Evolutionary conservation across 305 asterid genomes (phyloP).

Genomic region (Fraxinus ornus): DNA sequence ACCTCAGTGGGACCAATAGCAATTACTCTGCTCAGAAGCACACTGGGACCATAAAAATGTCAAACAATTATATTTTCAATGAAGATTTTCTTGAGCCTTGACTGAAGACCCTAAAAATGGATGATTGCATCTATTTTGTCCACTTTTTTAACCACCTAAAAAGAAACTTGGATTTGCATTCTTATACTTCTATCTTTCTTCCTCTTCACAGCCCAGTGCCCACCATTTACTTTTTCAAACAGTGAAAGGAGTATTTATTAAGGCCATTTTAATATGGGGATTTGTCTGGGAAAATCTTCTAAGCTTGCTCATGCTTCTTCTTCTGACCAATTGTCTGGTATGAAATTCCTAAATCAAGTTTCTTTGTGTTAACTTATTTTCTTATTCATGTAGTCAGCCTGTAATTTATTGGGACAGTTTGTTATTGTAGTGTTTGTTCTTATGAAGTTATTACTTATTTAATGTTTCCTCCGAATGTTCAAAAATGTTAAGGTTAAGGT

Average conservation of each 20-base stretch:
- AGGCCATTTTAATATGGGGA: slow-evolving; percentile 32
- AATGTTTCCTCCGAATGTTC: not conserved
- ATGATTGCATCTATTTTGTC: not conserved
- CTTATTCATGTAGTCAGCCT: not conserved
- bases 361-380: not conserved
- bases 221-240: not conserved
- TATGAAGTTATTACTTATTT: not conserved
- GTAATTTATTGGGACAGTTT: not conserved
- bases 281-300: slow-evolving; percentile 41
- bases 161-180: not conserved
- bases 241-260: not conserved
- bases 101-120: slow-evolving; percentile 26
- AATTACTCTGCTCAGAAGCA: not conserved
- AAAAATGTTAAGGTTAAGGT: not conserved
- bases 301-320: slow-evolving; percentile 23
- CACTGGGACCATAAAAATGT: slow-evolving; percentile 29
- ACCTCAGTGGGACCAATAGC: too few relatives aligned
- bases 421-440: too few relatives aligned
- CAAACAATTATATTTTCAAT: slow-evolving; percentile 34
- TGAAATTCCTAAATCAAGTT: not conserved
- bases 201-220: not conserved
- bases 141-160: not conserved
- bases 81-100: slow-evolving; percentile 49
- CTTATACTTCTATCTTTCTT: not conserved
- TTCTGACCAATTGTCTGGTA: slow-evolving; percentile 36